Evolutionary conservation across 352 stramenopile species (phyloP).

Genomic region (Pythium biforme): DNA sequence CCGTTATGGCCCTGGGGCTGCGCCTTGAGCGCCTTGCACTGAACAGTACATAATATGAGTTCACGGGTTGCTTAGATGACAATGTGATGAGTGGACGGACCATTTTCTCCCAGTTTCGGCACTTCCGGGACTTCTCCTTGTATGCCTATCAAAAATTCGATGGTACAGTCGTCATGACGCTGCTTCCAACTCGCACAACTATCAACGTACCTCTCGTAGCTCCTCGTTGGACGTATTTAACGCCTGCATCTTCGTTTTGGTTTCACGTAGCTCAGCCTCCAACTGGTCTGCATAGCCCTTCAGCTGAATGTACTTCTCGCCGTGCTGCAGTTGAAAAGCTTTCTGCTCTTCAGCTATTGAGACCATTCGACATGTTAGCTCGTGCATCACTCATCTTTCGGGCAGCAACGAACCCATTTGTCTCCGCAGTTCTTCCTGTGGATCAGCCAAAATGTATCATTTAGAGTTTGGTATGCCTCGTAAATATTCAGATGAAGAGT

Average conservation of each 20-base stretch:
- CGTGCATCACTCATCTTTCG: background rate
- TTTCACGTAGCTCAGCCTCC: conserved; percentile 76
- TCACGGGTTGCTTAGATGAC: too few relatives aligned
- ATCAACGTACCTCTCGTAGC: conserved; percentile 52
- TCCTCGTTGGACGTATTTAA: conserved; percentile 77
- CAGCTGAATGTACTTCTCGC: conserved; percentile 86
- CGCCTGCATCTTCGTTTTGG: conserved; percentile 76
- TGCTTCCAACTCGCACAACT: background rate
- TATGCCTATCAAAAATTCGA: conserved; percentile 49
- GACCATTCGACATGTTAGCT: background rate
- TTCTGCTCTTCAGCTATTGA: conserved; percentile 76
- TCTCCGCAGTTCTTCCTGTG: conserved; percentile 64
- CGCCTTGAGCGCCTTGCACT: conserved; percentile 74
- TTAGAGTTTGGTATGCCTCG: too few relatives aligned
- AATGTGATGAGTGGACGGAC: conserved; percentile 19
- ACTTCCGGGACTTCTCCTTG: conserved; percentile 86
- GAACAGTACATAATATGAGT: background rate
- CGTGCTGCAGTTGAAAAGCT: conserved; percentile 72
- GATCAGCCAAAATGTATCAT: background rate
- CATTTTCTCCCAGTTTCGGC: conserved; percentile 89
- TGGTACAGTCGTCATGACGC: background rate
- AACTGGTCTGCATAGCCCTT: conserved; percentile 85
- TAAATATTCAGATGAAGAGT: background rate
- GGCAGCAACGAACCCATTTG: conserved; percentile 54
- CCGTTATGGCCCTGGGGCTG: conserved; percentile 31